phyloP scores from a whole-genome alignment of 495 filamentous ascomycete genomes.

The Bryoglossum gracile region DNA sequence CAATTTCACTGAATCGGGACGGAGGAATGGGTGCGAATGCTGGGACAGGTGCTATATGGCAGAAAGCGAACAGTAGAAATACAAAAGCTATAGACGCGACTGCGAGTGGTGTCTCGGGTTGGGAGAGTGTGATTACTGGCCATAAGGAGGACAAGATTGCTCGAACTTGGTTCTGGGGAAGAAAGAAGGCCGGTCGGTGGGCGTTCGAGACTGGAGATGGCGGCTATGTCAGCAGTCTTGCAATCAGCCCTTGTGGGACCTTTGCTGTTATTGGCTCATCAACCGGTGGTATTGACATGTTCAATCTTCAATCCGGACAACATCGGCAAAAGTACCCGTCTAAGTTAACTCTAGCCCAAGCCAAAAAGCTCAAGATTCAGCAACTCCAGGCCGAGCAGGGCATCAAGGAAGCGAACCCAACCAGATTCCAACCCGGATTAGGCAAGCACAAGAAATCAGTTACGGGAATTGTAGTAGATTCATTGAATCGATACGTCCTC shows the following conservation, averaged over 20 bases:
- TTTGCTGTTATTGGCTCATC: conserved; percentile 89
- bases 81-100: conserved; percentile 49
- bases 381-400: conserved; percentile 43
- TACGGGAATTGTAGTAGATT: conserved; percentile 78
- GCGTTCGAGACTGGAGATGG: conserved; percentile 81
- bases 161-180: conserved; percentile 96
- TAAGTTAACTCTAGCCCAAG: conserved; percentile 54
- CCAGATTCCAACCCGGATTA: conserved; percentile 36
- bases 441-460: conserved; percentile 74
- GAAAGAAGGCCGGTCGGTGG: conserved; percentile 89
- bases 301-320: conserved; percentile 88
- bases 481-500: conserved; percentile 72
- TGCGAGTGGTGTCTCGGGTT: conserved; percentile 68
- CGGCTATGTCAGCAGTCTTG: conserved; percentile 76
- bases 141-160: conserved; percentile 79
- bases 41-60: conserved; percentile 66
- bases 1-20: conserved; percentile 84
- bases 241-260: conserved; percentile 83
- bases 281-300: conserved; percentile 80
- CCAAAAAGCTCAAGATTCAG: conserved; percentile 52
- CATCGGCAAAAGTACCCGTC: conserved; percentile 82
- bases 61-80: conserved; percentile 53
- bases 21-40: conserved; percentile 78
- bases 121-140: conserved; percentile 96
- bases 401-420: conserved; percentile 23